Evolutionary conservation across 1,139 yeast genomes (phyloP), one percentile per base, ranked within the genome.

Genomic region (Arxiozyma telluris): DNA sequence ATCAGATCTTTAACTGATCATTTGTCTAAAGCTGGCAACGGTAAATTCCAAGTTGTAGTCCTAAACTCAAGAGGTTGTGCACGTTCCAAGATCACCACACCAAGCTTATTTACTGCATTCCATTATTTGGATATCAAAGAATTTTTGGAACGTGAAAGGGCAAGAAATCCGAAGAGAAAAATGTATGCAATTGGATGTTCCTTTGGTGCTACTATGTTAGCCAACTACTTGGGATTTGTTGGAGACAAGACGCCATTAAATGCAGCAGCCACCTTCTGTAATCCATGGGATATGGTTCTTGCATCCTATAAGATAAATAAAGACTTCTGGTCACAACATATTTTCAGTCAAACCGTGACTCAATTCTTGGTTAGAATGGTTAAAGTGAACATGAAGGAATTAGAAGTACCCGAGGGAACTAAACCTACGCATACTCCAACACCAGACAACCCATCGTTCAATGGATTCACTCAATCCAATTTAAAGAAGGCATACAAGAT

Each of bases 1-100:
- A 85, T 90, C 55, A 80, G 96, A 57, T 83, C 91, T 56, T 67
- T 84, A 54, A 67, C 73, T 3, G 64, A 66, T 25, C 62, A 64
- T n/a, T 57, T 72, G 41, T 62, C 67, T 27, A 55, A 59, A 12
- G 58, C 56, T 12, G 60, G 62, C n/a, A 63, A 66, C 7, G 61
- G 60, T 6, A 65, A 61, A 23, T 80, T 82, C 74, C 94, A 87
- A 59, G 79, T 82, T 18, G 87, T 83, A 38, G 96, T 90, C 17
- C 70, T 87, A 57, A 89, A 88, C 67, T 77, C 87, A 21, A 77
- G 98, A 61, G 97, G 97, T 6, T 91, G 97, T 71, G 87, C 94
- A 47, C 78, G 94, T 61, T 82, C 96, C 9, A 82, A 82, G 63
- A 73, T 91, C 60, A 81, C 94, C 11, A 83, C 88, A 9, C 91